Evolutionary conservation across 2,329 filamentous ascomycete species (phyloP), one percentile per base, ranked within the genome.

Genomic region (Hymenotorrendiella dingleyae): DNA sequence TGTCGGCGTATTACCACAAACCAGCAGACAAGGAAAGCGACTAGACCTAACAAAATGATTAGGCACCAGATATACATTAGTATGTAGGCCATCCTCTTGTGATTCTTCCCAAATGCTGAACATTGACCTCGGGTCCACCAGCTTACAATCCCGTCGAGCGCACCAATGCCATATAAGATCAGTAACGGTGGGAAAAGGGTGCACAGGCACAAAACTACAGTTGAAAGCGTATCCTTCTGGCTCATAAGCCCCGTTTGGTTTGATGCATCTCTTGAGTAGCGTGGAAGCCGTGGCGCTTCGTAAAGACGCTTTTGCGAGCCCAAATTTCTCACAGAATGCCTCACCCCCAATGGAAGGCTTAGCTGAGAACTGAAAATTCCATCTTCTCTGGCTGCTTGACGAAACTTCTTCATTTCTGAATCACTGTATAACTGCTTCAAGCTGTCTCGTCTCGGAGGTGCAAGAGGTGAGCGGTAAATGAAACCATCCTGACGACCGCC

Each of bases 361-460:
- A 26, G 33, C 22, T 24, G 43, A 7, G 46, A 45, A 14, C 49
- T 40, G n/a, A 47, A 37, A 10, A 52, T 35, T 9, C 51, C 51
- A 42, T 56, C 55, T 5, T 44, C 34, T 20, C 33, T 52, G 14
- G 53, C 56, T 32, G 45, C 43, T 21, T 53, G 46, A 16, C 24
- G 39, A 4, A 56, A 46, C 10, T 32, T 30, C n/a, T 37, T 38
- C 19, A 59, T 33, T 12, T 58, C 48, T 3, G 47, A 36, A 6
- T 35, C 32, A 20, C 45, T 56, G 40, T 61, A 61, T 35, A 61
- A 23, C n/a, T 45, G 30, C 12, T 53, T 45, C 56, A 54, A 59
- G 11, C 43, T 54, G 17, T 45, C 41, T 6, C 49, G 48, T 33
- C 51, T 50, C 17, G 54, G 50, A 22, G 58, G 58, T 14, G 58